Evolutionary conservation across 169 alveolate genomes (phyloP).

Genomic region (Cryptosporidium meleagridis): DNA sequence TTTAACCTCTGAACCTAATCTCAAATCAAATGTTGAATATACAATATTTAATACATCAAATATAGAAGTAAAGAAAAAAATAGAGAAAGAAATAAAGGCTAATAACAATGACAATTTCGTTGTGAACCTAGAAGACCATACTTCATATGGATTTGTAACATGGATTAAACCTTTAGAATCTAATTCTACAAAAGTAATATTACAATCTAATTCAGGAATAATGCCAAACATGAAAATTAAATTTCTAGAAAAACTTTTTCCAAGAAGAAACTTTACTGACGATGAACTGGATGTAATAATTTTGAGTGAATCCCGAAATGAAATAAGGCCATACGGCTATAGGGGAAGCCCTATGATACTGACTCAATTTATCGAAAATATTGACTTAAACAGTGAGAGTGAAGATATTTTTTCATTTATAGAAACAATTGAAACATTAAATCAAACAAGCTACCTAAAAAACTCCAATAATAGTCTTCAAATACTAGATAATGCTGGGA

Average conservation of each 20-base stretch:
- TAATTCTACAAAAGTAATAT: slow-evolving; percentile 2
- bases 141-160: slow-evolving; percentile 29
- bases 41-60: slow-evolving; percentile 24
- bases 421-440: slow-evolving; percentile 20
- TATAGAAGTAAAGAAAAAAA: not conserved
- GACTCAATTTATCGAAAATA: slow-evolving; percentile 30
- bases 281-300: slow-evolving; percentile 2
- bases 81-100: not conserved
- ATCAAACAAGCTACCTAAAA: not conserved
- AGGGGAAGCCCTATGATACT: slow-evolving; percentile 44
- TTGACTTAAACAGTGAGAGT: not conserved
- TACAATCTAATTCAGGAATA: slow-evolving; percentile 29
- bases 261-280: slow-evolving; percentile 30
- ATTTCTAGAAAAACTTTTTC: slow-evolving; percentile 2
- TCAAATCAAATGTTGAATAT: slow-evolving; percentile 41
- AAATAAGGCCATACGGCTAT: not conserved
- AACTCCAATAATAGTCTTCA: not conserved
- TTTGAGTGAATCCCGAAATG: not conserved
- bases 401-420: slow-evolving; percentile 6
- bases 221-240: slow-evolving; percentile 3
- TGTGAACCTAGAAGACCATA: not conserved
- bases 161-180: slow-evolving; percentile 33
- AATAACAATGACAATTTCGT: not conserved
- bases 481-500: not conserved
- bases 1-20: slow-evolving; percentile 1